A percentile compares a stretch with the other conserved stretches of the same genome.
These are phyloP conservation scores for Arthrobotrys sphaeroides DNA, from an alignment of 2,329 filamentous ascomycete species.

Conservation along the genomic window DNA sequence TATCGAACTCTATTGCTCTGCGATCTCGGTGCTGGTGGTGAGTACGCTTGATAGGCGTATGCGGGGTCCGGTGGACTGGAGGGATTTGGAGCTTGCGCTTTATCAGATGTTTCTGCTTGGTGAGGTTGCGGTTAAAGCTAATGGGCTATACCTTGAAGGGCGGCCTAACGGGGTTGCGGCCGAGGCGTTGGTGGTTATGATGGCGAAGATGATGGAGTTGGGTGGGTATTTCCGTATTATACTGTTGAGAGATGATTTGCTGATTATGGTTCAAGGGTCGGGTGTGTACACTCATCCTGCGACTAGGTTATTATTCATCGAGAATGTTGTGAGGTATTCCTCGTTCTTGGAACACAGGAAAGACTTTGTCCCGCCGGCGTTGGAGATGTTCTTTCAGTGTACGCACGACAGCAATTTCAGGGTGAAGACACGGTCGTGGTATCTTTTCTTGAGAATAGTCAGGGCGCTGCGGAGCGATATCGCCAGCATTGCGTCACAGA, in stretches of 20 bases:
- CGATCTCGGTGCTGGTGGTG: slow-evolving; percentile 85
- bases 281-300: slow-evolving; percentile 87
- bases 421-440: slow-evolving; percentile 92
- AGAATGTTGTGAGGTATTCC: slow-evolving; percentile 94
- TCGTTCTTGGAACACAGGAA: slow-evolving; percentile 88
- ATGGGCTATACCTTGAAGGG: slow-evolving; percentile 85
- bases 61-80: slow-evolving; percentile 84
- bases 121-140: slow-evolving; percentile 87
- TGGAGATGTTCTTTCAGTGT: slow-evolving; percentile 90
- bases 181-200: slow-evolving; percentile 86
- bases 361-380: slow-evolving; percentile 80
- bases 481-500: slow-evolving; percentile 86
- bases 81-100: slow-evolving; percentile 90
- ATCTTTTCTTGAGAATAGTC: slow-evolving; percentile 91
- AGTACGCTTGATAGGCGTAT: slow-evolving; percentile 84
- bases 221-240: slow-evolving; percentile 70
- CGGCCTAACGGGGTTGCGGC: slow-evolving; percentile 81
- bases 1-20: slow-evolving; percentile 86
- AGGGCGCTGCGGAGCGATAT: slow-evolving; percentile 86
- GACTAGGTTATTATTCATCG: slow-evolving; percentile 96
- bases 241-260: slow-evolving; percentile 54
- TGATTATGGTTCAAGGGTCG: slow-evolving; percentile 69
- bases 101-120: slow-evolving; percentile 97
- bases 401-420: slow-evolving; percentile 88
- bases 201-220: slow-evolving; percentile 93